Conservation (phyloP, 768 basidiomycete species). For the Hygrocybe coccinea region DNA sequence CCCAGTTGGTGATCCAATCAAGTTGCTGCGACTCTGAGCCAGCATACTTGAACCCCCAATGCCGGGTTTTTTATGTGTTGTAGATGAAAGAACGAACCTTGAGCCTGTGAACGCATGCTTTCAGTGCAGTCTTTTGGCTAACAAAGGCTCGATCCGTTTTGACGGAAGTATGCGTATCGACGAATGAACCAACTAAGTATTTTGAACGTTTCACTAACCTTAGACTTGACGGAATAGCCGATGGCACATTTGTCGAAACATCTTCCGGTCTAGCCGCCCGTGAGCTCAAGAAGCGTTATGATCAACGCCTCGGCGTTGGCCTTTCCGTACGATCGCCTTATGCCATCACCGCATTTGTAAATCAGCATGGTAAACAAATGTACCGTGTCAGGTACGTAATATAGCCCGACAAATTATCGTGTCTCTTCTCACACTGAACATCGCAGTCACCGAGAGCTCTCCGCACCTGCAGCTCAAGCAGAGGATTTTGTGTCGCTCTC, state of each 20-base stretch:
- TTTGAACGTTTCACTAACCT: neutral
- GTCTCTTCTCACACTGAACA: neutral
- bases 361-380: constrained; percentile 74
- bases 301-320: constrained; percentile 62
- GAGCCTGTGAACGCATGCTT: too few relatives aligned
- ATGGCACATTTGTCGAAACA: constrained; percentile 76
- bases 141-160: too few relatives aligned
- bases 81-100: too few relatives aligned
- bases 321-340: constrained; percentile 70
- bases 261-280: constrained; percentile 70
- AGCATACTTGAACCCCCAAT: too few relatives aligned
- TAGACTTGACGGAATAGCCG: constrained; percentile 36
- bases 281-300: constrained; percentile 72
- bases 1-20: too few relatives aligned
- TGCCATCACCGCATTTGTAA: constrained; percentile 75
- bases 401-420: neutral
- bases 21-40: too few relatives aligned
- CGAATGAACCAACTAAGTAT: neutral
- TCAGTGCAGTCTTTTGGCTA: too few relatives aligned
- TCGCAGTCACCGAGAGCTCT: constrained; percentile 53
- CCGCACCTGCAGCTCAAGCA: constrained; percentile 48
- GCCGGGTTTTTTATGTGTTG: too few relatives aligned
- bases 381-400: constrained; percentile 74
- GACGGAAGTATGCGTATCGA: too few relatives aligned
- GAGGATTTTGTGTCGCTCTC: constrained; percentile 42